phyloP scores from a whole-genome alignment of 2,329 filamentous ascomycete species.

The Botrytis tulipae region DNA sequence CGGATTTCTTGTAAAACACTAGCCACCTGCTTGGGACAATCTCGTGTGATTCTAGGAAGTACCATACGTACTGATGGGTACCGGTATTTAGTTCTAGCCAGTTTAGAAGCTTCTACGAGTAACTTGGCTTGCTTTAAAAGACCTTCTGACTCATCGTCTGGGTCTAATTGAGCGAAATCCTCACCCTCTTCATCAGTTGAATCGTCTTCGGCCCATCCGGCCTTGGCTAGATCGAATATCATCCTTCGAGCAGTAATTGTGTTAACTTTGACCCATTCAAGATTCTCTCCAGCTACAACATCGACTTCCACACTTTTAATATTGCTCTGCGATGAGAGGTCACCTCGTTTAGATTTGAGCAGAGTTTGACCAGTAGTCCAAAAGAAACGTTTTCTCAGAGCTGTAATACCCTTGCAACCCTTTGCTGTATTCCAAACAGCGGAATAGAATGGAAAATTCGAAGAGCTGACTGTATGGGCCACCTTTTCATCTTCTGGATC shows the following conservation, averaged over 20 bases:
- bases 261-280: slow-evolving; percentile 67
- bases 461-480: slow-evolving; percentile 59
- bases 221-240: slow-evolving; percentile 66
- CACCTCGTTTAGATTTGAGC: slow-evolving; percentile 18
- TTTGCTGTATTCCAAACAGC: slow-evolving; percentile 63
- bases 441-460: slow-evolving; percentile 64
- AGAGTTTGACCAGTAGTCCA: slow-evolving; percentile 38
- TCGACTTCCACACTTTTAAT: slow-evolving; percentile 47
- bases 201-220: slow-evolving; percentile 56
- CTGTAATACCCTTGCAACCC: slow-evolving; percentile 52
- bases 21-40: slow-evolving; percentile 53
- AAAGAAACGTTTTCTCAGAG: slow-evolving; percentile 57
- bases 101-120: slow-evolving; percentile 55
- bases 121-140: slow-evolving; percentile 59
- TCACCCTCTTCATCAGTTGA: slow-evolving; percentile 46
- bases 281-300: slow-evolving; percentile 60
- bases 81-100: slow-evolving; percentile 56
- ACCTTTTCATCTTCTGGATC: slow-evolving; percentile 38
- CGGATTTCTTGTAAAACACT: slow-evolving; percentile 54
- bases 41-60: slow-evolving; percentile 54
- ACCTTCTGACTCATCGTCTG: slow-evolving; percentile 46
- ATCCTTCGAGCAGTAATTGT: slow-evolving; percentile 62
- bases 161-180: slow-evolving; percentile 31
- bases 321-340: slow-evolving; percentile 14
- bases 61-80: slow-evolving; percentile 60